Base-by-base conservation (phyloP, 148 eudicot species). In the Fagopyrum homotropicum region DNA sequence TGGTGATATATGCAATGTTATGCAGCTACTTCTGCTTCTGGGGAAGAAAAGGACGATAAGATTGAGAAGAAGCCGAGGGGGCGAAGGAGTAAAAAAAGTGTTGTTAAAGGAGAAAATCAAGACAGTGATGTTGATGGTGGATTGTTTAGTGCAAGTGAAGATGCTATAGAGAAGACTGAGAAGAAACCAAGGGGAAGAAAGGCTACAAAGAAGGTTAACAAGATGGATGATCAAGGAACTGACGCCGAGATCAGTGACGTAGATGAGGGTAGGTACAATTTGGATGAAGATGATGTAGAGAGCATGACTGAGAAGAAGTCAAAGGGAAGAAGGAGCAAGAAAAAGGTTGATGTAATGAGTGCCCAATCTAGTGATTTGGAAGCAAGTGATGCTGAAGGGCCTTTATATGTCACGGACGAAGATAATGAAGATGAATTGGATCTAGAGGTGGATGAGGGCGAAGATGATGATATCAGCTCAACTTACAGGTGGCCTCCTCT, bases 401-500 rank as follows among this genome's bases (percentile, higher is more conserved):
- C 76, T 10, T 48, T 74, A 45, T 79, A 79, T 80, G 5, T 60
- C 66, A 61, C 81, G 63, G 70, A 55, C 69, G 77, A 74, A 69
- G 97, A 84, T 29, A 83, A 76, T 29, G 86, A 85, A 46, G 78
- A 64, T 51, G 91, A 84, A 56, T 73, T 86, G 70, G 91, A 85
- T 44, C 73, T 86, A 50, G 86, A 83, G 54, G 48, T 86, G 64
- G 85, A 73, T 74, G 84, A 80, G 57, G 85, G 77, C 70, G 88
- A 73, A 15, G 90, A 79, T 74, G 89, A 92, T 19, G 97, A 86
- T 75, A 82, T 88, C 75, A 86, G 88, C 83, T 82, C 60, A 76
- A 86, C 90, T 60, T 90, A 91, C 75, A 82, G 89, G 54, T 90
- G 92, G 93, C 93, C 93, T 47, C 97, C 97, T 73, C 86, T 92